Percentiles rank a stretch among this genome's conserved stretches.
These are phyloP conservation scores for Cercophora newfieldiana DNA, from an alignment of 495 filamentous ascomycete genomes.

Conservation along the genomic window DNA sequence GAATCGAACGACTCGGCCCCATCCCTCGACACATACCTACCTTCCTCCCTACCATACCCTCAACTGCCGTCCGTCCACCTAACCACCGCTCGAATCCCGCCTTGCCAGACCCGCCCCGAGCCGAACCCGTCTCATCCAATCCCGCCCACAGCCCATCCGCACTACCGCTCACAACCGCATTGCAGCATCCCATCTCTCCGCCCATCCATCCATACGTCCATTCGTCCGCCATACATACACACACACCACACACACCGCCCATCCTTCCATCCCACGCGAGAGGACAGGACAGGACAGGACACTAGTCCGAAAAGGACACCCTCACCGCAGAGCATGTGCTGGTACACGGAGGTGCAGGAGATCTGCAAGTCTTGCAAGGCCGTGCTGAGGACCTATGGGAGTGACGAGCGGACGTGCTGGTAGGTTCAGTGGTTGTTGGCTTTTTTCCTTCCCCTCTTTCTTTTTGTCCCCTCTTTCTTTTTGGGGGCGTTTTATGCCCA, in stretches of 20 bases:
- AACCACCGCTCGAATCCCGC: not conserved
- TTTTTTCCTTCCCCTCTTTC: not conserved
- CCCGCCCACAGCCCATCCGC: not conserved
- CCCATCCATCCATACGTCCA: no score
- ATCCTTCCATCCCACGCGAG: not conserved
- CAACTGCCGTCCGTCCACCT: not conserved
- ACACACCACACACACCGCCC: no score
- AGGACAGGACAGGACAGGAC: no score
- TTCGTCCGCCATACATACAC: no score
- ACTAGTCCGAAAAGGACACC: not conserved
- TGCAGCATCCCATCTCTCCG: no score
- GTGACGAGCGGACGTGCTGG: not conserved
- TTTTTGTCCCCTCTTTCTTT: not conserved
- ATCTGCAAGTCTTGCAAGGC: not conserved
- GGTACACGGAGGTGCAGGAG: not conserved
- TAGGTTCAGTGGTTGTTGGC: no score
- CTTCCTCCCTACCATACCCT: not conserved
- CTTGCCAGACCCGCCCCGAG: not conserved
- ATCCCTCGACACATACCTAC: no score
- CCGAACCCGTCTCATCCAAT: not conserved
- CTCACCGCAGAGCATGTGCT: not conserved
- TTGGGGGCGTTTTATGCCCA: not conserved
- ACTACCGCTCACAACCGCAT: not conserved
- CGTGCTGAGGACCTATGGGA: not conserved
- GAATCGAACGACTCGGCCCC: no score